Evolutionary conservation across 805 yeast species (phyloP).

Genomic region (Schwanniomyces polymorphus): DNA sequence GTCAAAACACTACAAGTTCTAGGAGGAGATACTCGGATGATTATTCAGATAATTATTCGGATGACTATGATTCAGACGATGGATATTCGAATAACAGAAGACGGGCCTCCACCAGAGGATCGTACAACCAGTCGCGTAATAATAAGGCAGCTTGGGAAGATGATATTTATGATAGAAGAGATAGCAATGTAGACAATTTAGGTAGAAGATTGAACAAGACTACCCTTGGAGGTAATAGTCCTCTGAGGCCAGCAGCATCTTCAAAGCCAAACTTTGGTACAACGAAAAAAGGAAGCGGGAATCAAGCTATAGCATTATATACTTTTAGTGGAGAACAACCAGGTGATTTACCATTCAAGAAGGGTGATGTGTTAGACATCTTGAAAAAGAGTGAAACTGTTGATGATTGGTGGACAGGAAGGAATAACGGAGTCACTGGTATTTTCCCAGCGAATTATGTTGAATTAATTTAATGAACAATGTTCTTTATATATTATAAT

Average conservation of each 20-base stretch:
- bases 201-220: constrained; percentile 34
- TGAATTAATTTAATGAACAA: constrained; percentile 55
- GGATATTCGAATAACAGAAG: constrained; percentile 22
- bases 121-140: constrained; percentile 7
- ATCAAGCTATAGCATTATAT: constrained; percentile 87
- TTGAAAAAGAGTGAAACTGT: constrained; percentile 81
- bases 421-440: constrained; percentile 79
- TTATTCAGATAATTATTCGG: constrained; percentile 37
- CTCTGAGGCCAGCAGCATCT: constrained; percentile 38
- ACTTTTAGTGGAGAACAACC: constrained; percentile 87
- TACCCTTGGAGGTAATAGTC: constrained; percentile 22
- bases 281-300: constrained; percentile 41
- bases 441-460: constrained; percentile 98
- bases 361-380: constrained; percentile 91
- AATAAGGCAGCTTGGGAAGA: constrained; percentile 75
- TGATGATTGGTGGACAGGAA: constrained; percentile 99
- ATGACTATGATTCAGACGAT: constrained; percentile 31
- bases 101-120: constrained; percentile 8
- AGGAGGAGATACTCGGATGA: constrained; percentile 30
- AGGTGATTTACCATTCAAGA: constrained; percentile 91
- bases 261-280: constrained; percentile 43
- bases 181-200: constrained; percentile 34
- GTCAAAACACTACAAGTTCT: constrained; percentile 10
- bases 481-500: background rate
- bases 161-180: constrained; percentile 65